These are phyloP conservation scores for Aegilops umbellulata DNA, from an alignment of 176 grass and related monocot species.

Conservation along the genomic window DNA sequence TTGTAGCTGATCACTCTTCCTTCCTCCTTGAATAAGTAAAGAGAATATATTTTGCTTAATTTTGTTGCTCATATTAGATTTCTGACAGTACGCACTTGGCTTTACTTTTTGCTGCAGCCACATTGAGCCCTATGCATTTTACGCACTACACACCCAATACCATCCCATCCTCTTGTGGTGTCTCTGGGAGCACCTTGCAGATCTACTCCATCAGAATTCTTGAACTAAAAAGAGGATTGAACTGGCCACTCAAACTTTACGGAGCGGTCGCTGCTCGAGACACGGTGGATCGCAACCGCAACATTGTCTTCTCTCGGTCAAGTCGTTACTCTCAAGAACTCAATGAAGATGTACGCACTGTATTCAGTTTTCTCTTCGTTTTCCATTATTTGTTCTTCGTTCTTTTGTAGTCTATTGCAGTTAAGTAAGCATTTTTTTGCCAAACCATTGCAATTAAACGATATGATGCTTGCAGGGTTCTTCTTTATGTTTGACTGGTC, in stretches of 20 bases:
- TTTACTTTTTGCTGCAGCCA: not conserved
- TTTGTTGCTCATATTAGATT: not conserved
- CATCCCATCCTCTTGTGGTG: not conserved
- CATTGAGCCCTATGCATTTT: conserved; percentile 1
- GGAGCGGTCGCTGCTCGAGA: not conserved
- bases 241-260: not conserved
- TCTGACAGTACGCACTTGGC: not conserved
- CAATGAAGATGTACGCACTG: not conserved
- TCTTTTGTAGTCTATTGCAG: not conserved
- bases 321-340: not conserved
- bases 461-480: not conserved
- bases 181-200: not conserved
- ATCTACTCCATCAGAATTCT: not conserved
- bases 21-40: not conserved
- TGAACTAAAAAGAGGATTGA: not conserved
- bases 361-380: not conserved
- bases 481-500: not conserved
- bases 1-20: not conserved
- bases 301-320: not conserved
- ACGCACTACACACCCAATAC: not conserved
- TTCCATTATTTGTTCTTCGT: not conserved
- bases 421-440: too few relatives aligned
- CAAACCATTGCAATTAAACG: not conserved
- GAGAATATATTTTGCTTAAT: not conserved
- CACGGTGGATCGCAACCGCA: not conserved